Evolutionary conservation across 108 stramenopile species (phyloP).

Genomic region (Fragilaria radians): DNA sequence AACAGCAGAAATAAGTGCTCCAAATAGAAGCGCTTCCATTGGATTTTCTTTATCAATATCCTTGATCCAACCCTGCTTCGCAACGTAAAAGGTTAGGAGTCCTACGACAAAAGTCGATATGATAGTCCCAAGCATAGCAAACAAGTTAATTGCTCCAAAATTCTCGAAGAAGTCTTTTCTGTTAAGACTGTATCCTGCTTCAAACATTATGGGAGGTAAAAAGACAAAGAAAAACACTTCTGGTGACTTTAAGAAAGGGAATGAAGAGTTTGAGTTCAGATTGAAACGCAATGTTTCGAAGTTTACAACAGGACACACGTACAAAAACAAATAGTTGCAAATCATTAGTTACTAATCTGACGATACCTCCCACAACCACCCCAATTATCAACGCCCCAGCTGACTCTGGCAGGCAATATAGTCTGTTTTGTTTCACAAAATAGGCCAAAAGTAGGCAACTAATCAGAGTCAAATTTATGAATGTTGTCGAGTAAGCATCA

Average conservation of each 20-base stretch:
- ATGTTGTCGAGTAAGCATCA: constrained; percentile 62
- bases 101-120: constrained; percentile 94
- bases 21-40: constrained; percentile 94
- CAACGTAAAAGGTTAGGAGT: constrained; percentile 65
- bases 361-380: constrained; percentile 68
- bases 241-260: constrained; percentile 35
- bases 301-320: constrained; percentile 7
- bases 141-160: constrained; percentile 86
- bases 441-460: constrained; percentile 72
- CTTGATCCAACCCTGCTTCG: constrained; percentile 56
- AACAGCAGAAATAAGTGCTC: constrained; percentile 90
- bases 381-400: constrained; percentile 78
- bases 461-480: constrained; percentile 71
- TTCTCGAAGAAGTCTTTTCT: constrained; percentile 92
- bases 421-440: constrained; percentile 57
- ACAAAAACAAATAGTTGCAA: constrained; percentile 66
- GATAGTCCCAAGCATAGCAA: constrained; percentile 92
- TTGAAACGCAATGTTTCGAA: background rate
- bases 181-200: constrained; percentile 91
- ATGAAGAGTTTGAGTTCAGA: background rate
- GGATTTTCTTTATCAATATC: constrained; percentile 82
- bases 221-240: constrained; percentile 96
- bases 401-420: constrained; percentile 73
- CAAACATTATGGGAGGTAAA: constrained; percentile 97
- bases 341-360: constrained; percentile 48